Evolutionary conservation across 2,329 filamentous ascomycete genomes (phyloP).

Genomic region (Metarhizium robertsii): DNA sequence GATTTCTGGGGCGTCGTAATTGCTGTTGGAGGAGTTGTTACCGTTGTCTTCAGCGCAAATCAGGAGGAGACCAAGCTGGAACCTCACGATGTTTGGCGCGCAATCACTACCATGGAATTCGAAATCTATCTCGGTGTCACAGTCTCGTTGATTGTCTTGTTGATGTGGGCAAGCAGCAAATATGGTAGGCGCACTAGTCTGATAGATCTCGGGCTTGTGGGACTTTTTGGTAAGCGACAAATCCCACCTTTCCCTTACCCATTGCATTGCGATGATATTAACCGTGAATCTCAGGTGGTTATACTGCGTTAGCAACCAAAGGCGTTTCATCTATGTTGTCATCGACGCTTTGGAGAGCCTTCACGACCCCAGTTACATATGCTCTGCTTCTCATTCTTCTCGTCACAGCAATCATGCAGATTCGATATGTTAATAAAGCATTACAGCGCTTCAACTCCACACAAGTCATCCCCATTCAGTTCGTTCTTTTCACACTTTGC

Average conservation of each 20-base stretch:
- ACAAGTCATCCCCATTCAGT: conserved; percentile 95
- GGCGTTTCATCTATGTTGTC: conserved; percentile 93
- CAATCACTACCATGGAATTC: conserved; percentile 83
- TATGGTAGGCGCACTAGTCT: conserved; percentile 83
- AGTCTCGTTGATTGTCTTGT: conserved; percentile 56
- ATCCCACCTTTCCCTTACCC: neutral
- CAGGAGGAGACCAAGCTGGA: conserved; percentile 84
- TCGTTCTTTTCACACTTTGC: conserved; percentile 90
- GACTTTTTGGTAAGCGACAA: conserved; percentile 66
- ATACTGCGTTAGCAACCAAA: conserved; percentile 94
- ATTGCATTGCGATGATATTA: neutral
- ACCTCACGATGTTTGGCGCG: conserved; percentile 79
- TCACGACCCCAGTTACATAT: conserved; percentile 89
- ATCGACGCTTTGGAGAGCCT: conserved; percentile 77
- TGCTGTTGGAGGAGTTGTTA: conserved; percentile 79
- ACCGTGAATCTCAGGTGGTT: conserved; percentile 55
- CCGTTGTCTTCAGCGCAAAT: conserved; percentile 85
- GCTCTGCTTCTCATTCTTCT: conserved; percentile 71
- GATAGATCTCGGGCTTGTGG: conserved; percentile 88
- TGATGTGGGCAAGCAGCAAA: conserved; percentile 74
- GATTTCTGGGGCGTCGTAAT: conserved; percentile 86
- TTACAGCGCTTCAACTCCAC: conserved; percentile 94
- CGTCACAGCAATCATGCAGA: conserved; percentile 86
- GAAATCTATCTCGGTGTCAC: conserved; percentile 83
- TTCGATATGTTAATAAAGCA: conserved; percentile 84